Evolutionary conservation across 345 rosid species (phyloP), one percentile per base, ranked within the genome.

Genomic region (Moricandia moricandioides): DNA sequence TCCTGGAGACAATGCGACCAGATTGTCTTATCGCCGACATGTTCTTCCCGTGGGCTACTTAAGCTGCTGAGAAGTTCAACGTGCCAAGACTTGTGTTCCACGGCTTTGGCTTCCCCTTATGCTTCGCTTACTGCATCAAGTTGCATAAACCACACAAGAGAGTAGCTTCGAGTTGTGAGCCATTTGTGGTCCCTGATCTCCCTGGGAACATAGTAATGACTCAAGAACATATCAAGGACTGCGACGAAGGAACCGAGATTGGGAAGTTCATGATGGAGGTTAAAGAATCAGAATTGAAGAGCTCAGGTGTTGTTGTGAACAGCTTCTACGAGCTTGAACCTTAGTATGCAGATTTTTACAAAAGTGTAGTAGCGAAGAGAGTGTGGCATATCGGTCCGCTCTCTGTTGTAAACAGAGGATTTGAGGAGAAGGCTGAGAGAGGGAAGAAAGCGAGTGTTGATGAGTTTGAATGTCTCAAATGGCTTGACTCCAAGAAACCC

Each of bases 81-180:
- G 61, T 56, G 16, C 61, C 61, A 56, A 56, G 61, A 56, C 33
- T 56, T 56, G 61, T 56, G 61, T 56, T 56, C 16, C 61, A 26
- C 33, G 61, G 61, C 61, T 24, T 29, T 56, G 61, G 61, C 61
- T 56, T 56, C 61, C 3, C 61, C 13, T 56, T 56, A 56, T 56
- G 61, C 61, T 56, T 29, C 10, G 61, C 6, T 26, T 11, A 56
- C 13, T 10, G 60, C 33, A 56, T 56, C 33, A 56, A 13, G 1
- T 5, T 56, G 60, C 60, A 26, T 56, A 56, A 56, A 11, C 60
- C 60, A 56, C 60, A 56, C 2, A 26, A 56, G 60, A 24, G 60
- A 56, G 60, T 56, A 24, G 31, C 60, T 56, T 24, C 60, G 8
- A 56, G 60, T 5, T 56, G 31, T 56, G 33, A 56, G 31, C 31